phyloP scores from a whole-genome alignment of 805 yeast species.

The Zygotorulaspora danielsina region DNA sequence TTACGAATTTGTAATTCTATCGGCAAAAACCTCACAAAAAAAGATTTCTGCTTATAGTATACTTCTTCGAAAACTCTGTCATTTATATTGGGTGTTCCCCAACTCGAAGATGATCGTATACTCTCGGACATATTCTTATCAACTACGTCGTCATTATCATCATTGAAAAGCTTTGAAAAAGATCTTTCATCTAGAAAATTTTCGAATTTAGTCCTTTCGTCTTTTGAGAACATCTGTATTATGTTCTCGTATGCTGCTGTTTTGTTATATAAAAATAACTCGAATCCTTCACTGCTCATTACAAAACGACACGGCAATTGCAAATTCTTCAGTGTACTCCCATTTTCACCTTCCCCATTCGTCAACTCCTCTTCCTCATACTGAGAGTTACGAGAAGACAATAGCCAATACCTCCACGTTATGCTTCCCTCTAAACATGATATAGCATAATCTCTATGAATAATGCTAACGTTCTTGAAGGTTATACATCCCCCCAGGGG shows the following conservation, averaged over 20 bases:
- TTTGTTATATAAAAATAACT: conserved; percentile 77
- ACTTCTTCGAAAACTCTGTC: conserved; percentile 20
- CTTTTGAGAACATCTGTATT: conserved; percentile 35
- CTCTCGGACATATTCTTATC: conserved; percentile 13
- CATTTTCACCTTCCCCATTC: conserved; percentile 15
- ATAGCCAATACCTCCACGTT: conserved; percentile 91
- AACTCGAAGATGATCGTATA: conserved; percentile 7
- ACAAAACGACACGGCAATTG: conserved; percentile 53
- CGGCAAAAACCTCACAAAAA: conserved; percentile 49
- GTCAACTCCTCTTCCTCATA: conserved; percentile 12
- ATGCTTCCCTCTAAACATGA: conserved; percentile 66
- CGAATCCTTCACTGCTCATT: conserved; percentile 69
- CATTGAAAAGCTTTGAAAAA: conserved; percentile 15
- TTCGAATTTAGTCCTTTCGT: conserved; percentile 21
- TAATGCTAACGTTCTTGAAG: conserved; percentile 67
- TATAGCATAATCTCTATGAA: conserved; percentile 69
- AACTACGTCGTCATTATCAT: conserved; percentile 13
- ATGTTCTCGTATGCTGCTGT: conserved; percentile 70
- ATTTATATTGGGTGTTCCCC: conserved; percentile 13
- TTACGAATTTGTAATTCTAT: conserved; percentile 53
- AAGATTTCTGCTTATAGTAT: conserved; percentile 11
- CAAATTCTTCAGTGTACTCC: conserved; percentile 36
- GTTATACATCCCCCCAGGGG: conserved; percentile 78
- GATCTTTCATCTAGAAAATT: conserved; percentile 21
- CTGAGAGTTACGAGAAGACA: conserved; percentile 36